Conservation (phyloP, 2,329 filamentous ascomycete genomes). For the Ascocoryne sarcoides region DNA sequence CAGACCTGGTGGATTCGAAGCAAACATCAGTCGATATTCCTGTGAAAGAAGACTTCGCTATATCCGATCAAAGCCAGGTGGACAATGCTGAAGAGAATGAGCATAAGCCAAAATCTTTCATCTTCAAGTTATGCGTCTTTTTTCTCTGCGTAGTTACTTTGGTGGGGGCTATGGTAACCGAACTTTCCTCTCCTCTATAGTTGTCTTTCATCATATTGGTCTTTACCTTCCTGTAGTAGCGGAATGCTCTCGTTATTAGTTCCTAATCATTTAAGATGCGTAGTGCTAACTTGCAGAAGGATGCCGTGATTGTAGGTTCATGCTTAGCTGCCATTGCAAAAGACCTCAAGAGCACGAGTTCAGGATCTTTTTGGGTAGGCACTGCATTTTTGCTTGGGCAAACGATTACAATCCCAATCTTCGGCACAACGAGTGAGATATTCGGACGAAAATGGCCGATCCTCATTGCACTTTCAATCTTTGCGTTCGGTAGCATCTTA, state of each 20-base stretch:
- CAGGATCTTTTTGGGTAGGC: constrained; percentile 13
- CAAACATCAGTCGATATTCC: no score
- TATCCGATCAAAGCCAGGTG: no score
- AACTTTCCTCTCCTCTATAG: constrained; percentile 2
- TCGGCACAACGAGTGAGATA: constrained; percentile 5
- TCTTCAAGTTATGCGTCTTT: constrained; percentile 10
- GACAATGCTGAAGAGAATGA: no score
- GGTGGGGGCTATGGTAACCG: constrained; percentile 9
- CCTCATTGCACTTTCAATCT: constrained; percentile 8
- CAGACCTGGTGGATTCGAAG: no score
- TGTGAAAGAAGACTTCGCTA: no score
- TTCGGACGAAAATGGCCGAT: constrained; percentile 11
- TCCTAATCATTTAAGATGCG: no score
- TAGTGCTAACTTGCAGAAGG: no score
- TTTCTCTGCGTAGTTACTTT: constrained; percentile 10
- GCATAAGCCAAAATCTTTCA: constrained; percentile 9
- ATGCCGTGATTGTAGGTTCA: constrained; percentile 14
- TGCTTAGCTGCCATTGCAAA: constrained; percentile 12
- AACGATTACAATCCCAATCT: constrained; percentile 9
- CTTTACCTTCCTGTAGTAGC: no score
- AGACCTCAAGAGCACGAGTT: constrained; percentile 8
- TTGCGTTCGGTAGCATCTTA: constrained; percentile 12
- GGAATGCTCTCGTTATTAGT: no score
- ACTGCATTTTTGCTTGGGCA: constrained; percentile 14
- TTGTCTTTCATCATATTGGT: no score